These are phyloP conservation scores for Endothia cerciana DNA, from an alignment of 2,329 filamentous ascomycete genomes.

Conservation along the genomic window DNA sequence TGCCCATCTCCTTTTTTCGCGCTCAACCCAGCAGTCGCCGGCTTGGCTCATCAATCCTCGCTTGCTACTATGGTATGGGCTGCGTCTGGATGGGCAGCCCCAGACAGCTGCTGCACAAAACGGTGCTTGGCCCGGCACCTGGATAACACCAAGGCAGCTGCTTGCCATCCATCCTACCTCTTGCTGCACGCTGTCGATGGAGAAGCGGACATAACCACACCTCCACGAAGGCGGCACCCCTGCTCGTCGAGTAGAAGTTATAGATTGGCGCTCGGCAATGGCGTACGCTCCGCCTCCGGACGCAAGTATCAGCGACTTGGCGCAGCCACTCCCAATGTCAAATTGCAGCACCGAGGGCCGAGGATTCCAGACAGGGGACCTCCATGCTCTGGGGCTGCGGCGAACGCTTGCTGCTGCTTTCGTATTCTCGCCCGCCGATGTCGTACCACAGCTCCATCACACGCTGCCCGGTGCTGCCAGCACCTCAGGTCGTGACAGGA, in stretches of 20 bases:
- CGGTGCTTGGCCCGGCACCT: not conserved
- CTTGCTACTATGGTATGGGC: no score
- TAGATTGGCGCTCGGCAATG: not conserved
- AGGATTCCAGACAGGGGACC: conserved; percentile 16
- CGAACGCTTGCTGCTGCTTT: conserved; percentile 20
- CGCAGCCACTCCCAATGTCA: not conserved
- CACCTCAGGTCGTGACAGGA: not conserved
- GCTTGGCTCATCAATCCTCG: no score
- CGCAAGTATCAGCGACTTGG: conserved; percentile 20
- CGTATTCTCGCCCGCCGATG: conserved; percentile 12
- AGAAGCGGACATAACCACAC: conserved; percentile 17
- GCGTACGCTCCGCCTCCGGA: not conserved
- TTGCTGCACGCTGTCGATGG: conserved; percentile 15
- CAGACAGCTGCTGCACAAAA: not conserved
- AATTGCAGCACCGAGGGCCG: conserved; percentile 23
- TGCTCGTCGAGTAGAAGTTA: conserved; percentile 9
- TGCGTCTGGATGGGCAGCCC: not conserved
- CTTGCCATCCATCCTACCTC: conserved; percentile 15
- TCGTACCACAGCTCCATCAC: not conserved
- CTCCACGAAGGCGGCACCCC: not conserved
- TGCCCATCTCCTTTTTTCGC: no score
- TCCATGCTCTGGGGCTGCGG: conserved; percentile 19
- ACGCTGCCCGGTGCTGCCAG: not conserved
- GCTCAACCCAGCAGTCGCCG: no score
- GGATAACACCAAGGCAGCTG: conserved; percentile 1